Evolutionary conservation across 164 flowering plant species (phyloP), one percentile per base, ranked within the genome.

Genomic region (Dillenia turbinata): DNA sequence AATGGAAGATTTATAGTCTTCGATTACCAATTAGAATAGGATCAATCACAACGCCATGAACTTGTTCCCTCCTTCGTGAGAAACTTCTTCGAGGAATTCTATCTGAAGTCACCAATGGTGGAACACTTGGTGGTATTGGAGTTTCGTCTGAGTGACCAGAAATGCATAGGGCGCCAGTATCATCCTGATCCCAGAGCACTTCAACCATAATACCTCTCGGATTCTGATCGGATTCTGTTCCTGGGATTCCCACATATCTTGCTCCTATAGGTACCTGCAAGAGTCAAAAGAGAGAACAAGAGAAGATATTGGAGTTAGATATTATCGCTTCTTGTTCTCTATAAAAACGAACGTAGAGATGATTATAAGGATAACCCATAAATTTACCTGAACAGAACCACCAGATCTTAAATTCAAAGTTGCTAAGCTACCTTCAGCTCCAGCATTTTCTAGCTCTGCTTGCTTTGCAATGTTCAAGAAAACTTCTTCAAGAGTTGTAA

Each of bases 401-500:
- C 97, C 97, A 3, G 96, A 84, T 54, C 88, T 68, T 44, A 89
- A 77, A 49, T 78, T 81, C 46, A 95, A 73, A 57, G 88, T 79
- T 15, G 70, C 82, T 69, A 82, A 61, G 64, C 68, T 79, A 24
- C 90, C 90, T 47, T 91, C 96, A 50, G 87, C 82, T 15, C 78
- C 68, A 61, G 97, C 93, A 73, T 69, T 85, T 77, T 95, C 97
- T 26, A 92, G 68, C 77, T 95, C 99, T 15, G 99, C 96, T 61
- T 87, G 81, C 76, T 66, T 86, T 51, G 94, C 99, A 54, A 95
- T 92, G 60, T 91, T 95, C 62, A 95, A 75, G 79, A 95, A 92
- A 53, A 95, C 99, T 82, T 95, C 99, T 78, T 95, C 97, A 4
- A 94, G 96, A 46, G 97, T 92, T 60, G 96, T 79, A 44, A 95